phyloP scores from a whole-genome alignment of 179 eudicot genomes.

The Corrigiola litoralis region DNA sequence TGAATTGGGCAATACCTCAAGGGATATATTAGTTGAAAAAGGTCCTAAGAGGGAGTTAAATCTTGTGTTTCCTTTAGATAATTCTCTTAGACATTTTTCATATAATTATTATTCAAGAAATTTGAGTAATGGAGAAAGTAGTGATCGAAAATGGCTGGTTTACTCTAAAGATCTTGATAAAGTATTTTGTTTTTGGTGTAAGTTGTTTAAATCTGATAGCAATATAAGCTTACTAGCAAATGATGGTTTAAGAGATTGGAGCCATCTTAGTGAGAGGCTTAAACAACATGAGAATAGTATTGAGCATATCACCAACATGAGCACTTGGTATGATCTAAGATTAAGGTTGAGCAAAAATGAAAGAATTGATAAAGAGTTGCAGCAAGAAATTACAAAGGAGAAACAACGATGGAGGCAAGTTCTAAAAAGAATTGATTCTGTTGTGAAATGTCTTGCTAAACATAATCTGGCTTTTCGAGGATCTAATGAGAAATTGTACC shows the following conservation, averaged over 20 bases:
- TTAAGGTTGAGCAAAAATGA: too few species aligned
- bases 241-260: conserved; percentile 10
- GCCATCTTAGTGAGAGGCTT: neutral
- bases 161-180: neutral
- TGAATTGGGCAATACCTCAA: neutral
- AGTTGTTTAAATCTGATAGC: neutral
- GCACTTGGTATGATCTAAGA: conserved; percentile 12
- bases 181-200: neutral
- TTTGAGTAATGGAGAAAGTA: neutral
- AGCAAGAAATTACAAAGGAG: conserved; percentile 17
- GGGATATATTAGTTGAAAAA: neutral
- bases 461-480: conserved; percentile 27
- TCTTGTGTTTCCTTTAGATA: neutral
- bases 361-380: conserved; percentile 17
- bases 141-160: too few species aligned
- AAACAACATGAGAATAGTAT: conserved; percentile 8
- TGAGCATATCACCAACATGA: conserved; percentile 23
- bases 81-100: neutral
- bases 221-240: neutral
- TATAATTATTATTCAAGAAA: neutral
- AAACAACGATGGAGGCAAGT: conserved; percentile 13
- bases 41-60: neutral
- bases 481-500: conserved; percentile 21
- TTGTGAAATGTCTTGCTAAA: conserved; percentile 15
- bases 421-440: conserved; percentile 6